Conservation (phyloP, 2,329 filamentous ascomycete genomes). For the Didymella keratinophila region DNA sequence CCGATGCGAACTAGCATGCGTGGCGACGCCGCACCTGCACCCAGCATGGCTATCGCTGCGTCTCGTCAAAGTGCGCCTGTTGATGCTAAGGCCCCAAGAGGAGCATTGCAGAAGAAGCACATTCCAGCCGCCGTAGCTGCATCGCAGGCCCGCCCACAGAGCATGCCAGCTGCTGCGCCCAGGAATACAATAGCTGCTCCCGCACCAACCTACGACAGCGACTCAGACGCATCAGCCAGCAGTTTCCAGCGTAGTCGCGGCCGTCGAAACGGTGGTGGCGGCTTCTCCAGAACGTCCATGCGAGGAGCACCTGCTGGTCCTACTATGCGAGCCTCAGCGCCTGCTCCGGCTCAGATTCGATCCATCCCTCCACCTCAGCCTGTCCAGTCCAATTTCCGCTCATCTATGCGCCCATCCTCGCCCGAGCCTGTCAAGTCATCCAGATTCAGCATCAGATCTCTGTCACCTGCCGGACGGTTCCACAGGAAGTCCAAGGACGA, state of each 20-base stretch:
- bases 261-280: slow-evolving; percentile 52
- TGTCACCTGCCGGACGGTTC: slow-evolving; percentile 70
- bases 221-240: slow-evolving; percentile 63
- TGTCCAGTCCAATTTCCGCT: slow-evolving; percentile 39
- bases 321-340: slow-evolving; percentile 40
- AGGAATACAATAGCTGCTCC: slow-evolving; percentile 34
- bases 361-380: slow-evolving; percentile 52
- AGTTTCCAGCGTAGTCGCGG: slow-evolving; percentile 75
- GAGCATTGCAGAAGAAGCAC: slow-evolving; percentile 51
- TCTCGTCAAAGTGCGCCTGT: slow-evolving; percentile 44
- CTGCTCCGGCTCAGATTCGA: slow-evolving; percentile 38
- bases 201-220: slow-evolving; percentile 48
- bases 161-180: slow-evolving; percentile 27
- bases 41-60: slow-evolving; percentile 40
- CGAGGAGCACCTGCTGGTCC: slow-evolving; percentile 53
- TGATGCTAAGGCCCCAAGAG: slow-evolving; percentile 41
- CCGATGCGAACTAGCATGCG: slow-evolving; percentile 53
- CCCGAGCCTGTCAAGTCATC: slow-evolving; percentile 53
- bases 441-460: slow-evolving; percentile 73
- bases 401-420: slow-evolving; percentile 46
- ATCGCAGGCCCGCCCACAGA: slow-evolving; percentile 39
- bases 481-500: slow-evolving; percentile 47
- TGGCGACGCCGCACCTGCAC: slow-evolving; percentile 35
- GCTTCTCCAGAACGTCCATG: slow-evolving; percentile 77
- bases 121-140: slow-evolving; percentile 39